Conservation (phyloP, 352 stramenopile genomes). For the Phytophthora cryptogea region DNA sequence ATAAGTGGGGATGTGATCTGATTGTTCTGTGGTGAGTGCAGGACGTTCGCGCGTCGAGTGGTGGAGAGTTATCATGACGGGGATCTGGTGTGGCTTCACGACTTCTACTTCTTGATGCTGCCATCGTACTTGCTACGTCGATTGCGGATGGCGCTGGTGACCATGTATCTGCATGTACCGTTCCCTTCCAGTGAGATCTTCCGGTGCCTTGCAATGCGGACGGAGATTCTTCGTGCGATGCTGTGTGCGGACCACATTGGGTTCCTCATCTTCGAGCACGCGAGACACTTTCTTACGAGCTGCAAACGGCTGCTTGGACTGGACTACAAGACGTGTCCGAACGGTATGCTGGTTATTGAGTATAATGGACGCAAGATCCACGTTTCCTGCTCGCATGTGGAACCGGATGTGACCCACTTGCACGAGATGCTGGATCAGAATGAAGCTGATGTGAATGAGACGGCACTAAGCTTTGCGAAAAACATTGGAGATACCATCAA, state of each 20-base stretch:
- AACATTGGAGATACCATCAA: slow-evolving; percentile 49
- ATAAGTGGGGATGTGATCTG: not conserved
- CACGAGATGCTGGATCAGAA: slow-evolving; percentile 67
- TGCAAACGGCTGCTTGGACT: slow-evolving; percentile 95
- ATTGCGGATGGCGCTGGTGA: slow-evolving; percentile 92
- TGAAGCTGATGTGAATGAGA: slow-evolving; percentile 30
- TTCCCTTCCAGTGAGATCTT: slow-evolving; percentile 99
- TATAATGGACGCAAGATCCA: slow-evolving; percentile 97
- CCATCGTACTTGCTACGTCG: slow-evolving; percentile 95
- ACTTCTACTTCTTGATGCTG: slow-evolving; percentile 98
- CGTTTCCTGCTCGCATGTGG: slow-evolving; percentile 97
- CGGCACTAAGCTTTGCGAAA: slow-evolving; percentile 35
- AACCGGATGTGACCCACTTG: slow-evolving; percentile 89
- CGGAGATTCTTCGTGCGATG: slow-evolving; percentile 91
- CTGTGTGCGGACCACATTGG: slow-evolving; percentile 92
- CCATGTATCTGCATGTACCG: slow-evolving; percentile 97
- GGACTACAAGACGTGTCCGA: slow-evolving; percentile 90
- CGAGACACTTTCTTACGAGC: slow-evolving; percentile 91
- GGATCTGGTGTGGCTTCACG: slow-evolving; percentile 97
- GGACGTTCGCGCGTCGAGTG: slow-evolving; percentile 52
- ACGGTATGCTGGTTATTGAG: slow-evolving; percentile 91
- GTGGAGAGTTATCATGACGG: slow-evolving; percentile 81
- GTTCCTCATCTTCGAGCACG: slow-evolving; percentile 94
- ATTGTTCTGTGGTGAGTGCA: not conserved
- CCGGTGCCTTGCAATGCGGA: slow-evolving; percentile 90